Base-by-base conservation (phyloP, 345 rosid species). In the Combretum micranthum region DNA sequence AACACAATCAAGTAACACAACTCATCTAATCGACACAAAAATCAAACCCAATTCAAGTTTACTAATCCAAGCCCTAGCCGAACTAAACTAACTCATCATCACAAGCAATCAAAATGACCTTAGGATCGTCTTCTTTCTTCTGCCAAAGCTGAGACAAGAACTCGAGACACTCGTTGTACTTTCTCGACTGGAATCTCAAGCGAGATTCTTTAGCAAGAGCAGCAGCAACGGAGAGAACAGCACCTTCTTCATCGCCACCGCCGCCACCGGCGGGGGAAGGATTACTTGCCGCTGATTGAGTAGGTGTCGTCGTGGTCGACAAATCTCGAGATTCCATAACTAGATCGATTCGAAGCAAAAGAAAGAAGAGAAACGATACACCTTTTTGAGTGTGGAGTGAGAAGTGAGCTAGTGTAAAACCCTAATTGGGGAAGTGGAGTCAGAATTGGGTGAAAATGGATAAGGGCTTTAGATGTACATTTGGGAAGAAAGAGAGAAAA, bases 161-260 rank as follows among this genome's bases (percentile, higher is more conserved):
- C 37, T 77, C 84, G 20, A 94, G 67, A 64, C 96, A 90, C 60
- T 94, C 99, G 13, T 57, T 50, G 67, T 77, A 87, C 61, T 86
- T 81, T 39, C 79, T 68, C 47, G 96, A 90, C 68, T 87, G 88
- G 68, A 82, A 94, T 72, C 64, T 73, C 39, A 78, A 66, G 19
- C 80, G 73, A 21, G 99, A 97, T 59, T 80, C 87, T 65, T 83
- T 87, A 48, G 92, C 96, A 21, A 90, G 86, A 19, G 87, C 73
- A 12, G 82, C 68, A 21, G 79, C 60, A 16, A 66, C 69, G 49
- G 85, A 73, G 20, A 71, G 73, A 8, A 63, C 72, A 22, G 65
- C 70, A 14, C 62, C 77, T 21, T 77, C 85, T 14, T 82, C 93
- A 39, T 56, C 69, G 72, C 87, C 5, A 11, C 61, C 1, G 43